Evolutionary conservation across 2,329 filamentous ascomycete species (phyloP).

Genomic region (Lecanicillium sp.): DNA sequence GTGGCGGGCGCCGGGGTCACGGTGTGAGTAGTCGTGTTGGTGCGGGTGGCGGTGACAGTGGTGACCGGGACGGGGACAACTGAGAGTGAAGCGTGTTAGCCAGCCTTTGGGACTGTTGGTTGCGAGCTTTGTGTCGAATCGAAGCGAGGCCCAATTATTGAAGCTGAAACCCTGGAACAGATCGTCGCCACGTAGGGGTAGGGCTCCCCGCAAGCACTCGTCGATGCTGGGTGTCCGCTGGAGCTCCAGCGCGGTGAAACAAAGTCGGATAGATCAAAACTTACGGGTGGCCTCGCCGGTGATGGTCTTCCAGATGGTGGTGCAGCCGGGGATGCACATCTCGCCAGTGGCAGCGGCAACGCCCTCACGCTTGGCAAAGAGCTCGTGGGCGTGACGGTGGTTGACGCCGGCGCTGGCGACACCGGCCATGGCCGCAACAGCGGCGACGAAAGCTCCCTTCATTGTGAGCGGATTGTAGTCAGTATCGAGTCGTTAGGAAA

Average conservation of each 20-base stretch:
- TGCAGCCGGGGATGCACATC: constrained; percentile 57
- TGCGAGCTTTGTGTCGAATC: neutral
- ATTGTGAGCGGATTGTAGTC: constrained; percentile 43
- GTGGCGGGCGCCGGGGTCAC: constrained; percentile 17
- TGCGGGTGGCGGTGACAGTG: constrained; percentile 9
- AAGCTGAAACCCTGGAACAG: no score
- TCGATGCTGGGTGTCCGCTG: no score
- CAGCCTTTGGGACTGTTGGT: constrained; percentile 13
- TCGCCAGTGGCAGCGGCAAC: constrained; percentile 25
- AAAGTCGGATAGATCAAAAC: no score
- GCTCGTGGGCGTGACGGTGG: constrained; percentile 57
- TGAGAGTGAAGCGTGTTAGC: constrained; percentile 18
- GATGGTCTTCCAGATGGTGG: constrained; percentile 65
- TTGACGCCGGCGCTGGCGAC: constrained; percentile 48
- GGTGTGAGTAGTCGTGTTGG: constrained; percentile 12
- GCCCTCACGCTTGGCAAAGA: constrained; percentile 45
- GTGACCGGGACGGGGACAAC: constrained; percentile 12
- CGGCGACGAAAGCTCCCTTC: constrained; percentile 65
- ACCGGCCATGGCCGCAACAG: constrained; percentile 51
- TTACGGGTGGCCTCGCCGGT: constrained; percentile 60
- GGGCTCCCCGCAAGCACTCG: no score
- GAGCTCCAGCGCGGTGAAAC: no score
- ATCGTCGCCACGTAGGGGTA: no score
- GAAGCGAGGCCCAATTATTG: no score
- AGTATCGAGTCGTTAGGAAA: constrained; percentile 27